phyloP scores from a whole-genome alignment of 179 eudicot species.

The Silene coronaria region DNA sequence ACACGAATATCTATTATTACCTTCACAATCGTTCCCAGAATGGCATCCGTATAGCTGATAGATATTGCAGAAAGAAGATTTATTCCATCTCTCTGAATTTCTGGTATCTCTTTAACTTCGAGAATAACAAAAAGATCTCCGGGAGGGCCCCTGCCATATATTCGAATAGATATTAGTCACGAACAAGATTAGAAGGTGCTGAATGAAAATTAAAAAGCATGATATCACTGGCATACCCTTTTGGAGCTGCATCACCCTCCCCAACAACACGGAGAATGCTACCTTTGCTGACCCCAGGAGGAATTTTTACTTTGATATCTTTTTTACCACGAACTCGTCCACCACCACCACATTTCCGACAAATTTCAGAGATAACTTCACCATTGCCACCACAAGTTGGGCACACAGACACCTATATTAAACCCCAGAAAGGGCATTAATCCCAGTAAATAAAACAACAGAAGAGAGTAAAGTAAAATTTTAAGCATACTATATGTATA shows the following conservation, averaged over 20 bases:
- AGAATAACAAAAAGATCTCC: conserved; percentile 97
- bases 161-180: conserved; percentile 15
- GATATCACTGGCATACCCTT: conserved; percentile 54
- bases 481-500: neutral
- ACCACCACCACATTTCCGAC: conserved; percentile 88
- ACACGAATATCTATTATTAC: conserved; percentile 29
- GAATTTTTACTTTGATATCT: conserved; percentile 92
- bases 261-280: conserved; percentile 91
- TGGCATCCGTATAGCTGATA: conserved; percentile 82
- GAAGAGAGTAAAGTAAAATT: neutral
- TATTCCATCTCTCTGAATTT: conserved; percentile 94
- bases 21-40: conserved; percentile 75
- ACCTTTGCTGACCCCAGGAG: conserved; percentile 94
- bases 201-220: neutral
- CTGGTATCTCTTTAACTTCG: conserved; percentile 83
- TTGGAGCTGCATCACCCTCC: conserved; percentile 98
- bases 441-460: neutral
- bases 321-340: conserved; percentile 81
- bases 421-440: conserved; percentile 5
- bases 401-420: conserved; percentile 74
- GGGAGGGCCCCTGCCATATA: conserved; percentile 63
- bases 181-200: neutral
- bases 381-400: conserved; percentile 95
- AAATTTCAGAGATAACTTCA: conserved; percentile 78
- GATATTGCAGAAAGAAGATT: conserved; percentile 72